Conservation (phyloP, 176 grass and related monocot species). For the Calamus simplicifolius region DNA sequence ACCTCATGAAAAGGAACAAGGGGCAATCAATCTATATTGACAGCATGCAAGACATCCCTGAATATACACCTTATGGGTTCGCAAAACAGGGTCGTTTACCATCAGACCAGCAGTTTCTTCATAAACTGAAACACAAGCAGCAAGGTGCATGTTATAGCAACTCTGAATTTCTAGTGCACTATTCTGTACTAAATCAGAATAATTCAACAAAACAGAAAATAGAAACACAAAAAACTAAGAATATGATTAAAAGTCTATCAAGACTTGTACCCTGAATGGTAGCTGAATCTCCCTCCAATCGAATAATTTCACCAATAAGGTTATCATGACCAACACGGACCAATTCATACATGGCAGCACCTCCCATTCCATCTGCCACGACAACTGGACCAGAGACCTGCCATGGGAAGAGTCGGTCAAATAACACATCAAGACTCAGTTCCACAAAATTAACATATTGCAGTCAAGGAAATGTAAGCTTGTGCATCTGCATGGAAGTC, state of each 20-base stretch:
- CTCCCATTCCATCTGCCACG: conserved; percentile 86
- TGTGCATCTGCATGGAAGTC: no score
- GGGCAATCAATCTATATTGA: neutral
- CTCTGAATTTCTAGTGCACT: no score
- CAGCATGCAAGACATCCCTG: neutral
- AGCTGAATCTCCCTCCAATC: conserved; percentile 83
- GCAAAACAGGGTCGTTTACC: conserved; percentile 77
- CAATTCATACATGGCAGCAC: conserved; percentile 79
- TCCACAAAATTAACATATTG: neutral
- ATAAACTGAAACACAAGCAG: conserved; percentile 45
- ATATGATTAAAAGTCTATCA: neutral
- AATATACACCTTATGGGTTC: conserved; percentile 48
- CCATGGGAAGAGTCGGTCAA: neutral
- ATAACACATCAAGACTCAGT: neutral
- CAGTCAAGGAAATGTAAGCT: neutral
- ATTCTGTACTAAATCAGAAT: neutral
- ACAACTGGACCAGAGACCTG: conserved; percentile 86
- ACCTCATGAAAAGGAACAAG: neutral
- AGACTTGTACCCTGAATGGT: conserved; percentile 58
- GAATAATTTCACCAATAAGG: conserved; percentile 82
- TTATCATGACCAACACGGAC: conserved; percentile 82
- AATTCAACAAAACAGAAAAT: neutral
- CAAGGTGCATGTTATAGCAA: neutral
- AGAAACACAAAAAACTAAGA: neutral
- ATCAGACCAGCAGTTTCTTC: conserved; percentile 84